phyloP scores from a whole-genome alignment of 805 yeast species.

The Grigorovia humatica region DNA sequence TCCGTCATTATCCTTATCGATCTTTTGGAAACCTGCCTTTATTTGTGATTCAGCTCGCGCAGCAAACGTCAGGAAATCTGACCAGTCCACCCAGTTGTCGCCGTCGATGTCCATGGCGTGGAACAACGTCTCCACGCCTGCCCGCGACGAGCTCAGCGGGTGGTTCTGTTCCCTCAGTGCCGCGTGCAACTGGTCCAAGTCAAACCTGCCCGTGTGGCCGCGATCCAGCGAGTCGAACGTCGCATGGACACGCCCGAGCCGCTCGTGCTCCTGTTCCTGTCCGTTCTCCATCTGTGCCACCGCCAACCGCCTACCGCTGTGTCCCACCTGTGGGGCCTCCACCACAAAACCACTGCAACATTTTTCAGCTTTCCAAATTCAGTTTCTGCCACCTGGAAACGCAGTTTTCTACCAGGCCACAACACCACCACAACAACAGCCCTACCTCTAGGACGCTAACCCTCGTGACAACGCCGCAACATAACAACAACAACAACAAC shows the following conservation, averaged over 20 bases:
- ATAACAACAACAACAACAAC: too few species aligned
- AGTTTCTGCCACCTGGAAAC: too few species aligned
- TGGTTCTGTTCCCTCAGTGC: constrained; percentile 43
- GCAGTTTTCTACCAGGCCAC: too few species aligned
- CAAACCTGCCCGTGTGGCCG: constrained; percentile 29
- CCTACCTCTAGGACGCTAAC: too few species aligned
- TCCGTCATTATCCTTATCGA: constrained; percentile 71
- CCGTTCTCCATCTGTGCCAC: background rate
- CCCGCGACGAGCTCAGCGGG: constrained; percentile 53
- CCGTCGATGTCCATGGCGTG: constrained; percentile 47
- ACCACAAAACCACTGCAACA: too few species aligned
- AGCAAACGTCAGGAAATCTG: constrained; percentile 58
- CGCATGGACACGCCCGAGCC: constrained; percentile 26
- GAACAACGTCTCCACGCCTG: constrained; percentile 48
- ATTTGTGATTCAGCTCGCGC: constrained; percentile 62
- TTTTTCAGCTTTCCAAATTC: too few species aligned
- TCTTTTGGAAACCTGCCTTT: constrained; percentile 50
- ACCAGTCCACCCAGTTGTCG: constrained; percentile 49
- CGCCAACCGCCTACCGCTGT: too few species aligned
- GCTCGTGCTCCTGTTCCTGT: background rate
- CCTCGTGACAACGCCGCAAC: too few species aligned
- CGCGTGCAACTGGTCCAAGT: constrained; percentile 27
- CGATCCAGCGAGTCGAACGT: constrained; percentile 38
- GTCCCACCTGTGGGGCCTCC: too few species aligned
- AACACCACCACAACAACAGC: too few species aligned